Base-by-base conservation (phyloP, 164 flowering plant species). In the Amborella trichopoda region DNA sequence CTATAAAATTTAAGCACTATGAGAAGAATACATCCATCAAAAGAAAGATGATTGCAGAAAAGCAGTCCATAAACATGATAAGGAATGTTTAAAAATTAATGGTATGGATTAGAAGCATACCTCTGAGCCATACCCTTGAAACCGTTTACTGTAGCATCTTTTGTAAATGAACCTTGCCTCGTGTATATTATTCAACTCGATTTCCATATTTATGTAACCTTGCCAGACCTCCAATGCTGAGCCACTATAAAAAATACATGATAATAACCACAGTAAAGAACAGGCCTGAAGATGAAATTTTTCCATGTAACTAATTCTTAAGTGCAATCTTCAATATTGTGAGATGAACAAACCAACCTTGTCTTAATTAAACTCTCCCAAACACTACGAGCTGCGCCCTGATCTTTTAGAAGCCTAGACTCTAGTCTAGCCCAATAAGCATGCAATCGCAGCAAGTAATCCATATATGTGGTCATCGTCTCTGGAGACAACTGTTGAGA, bases 291-390 rank as follows among this genome's bases (percentile, higher is more conserved):
- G n/a, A n/a, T n/a, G n/a, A n/a, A n/a, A n/a, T n/a, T n/a, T n/a
- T n/a, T n/a, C n/a, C n/a, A n/a, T n/a, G n/a, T n/a, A n/a, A n/a
- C n/a, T n/a, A n/a, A n/a, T n/a, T n/a, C n/a, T n/a, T n/a, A n/a
- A n/a, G n/a, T n/a, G n/a, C n/a, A n/a, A n/a, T n/a, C n/a, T n/a
- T n/a, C n/a, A n/a, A n/a, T n/a, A n/a, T n/a, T n/a, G n/a, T n/a
- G 34, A n/a, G 22, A 23, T 13, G 12, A 23, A 13, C 20, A 3
- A 24, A 13, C 41, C 52, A 39, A 87, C 99, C 96, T 66, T 38
- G 50, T 75, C 68, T 88, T 93, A 41, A 84, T 76, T 50, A 93
- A 73, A 63, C 77, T 75, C 59, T 93, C 99, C 99, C 99, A 93
- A 50, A 82, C 99, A 53, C 76, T 77, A 55, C 94, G 95, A 49